Evolutionary conservation across 768 basidiomycete species (phyloP).

Genomic region (Termitomyces sp.): DNA sequence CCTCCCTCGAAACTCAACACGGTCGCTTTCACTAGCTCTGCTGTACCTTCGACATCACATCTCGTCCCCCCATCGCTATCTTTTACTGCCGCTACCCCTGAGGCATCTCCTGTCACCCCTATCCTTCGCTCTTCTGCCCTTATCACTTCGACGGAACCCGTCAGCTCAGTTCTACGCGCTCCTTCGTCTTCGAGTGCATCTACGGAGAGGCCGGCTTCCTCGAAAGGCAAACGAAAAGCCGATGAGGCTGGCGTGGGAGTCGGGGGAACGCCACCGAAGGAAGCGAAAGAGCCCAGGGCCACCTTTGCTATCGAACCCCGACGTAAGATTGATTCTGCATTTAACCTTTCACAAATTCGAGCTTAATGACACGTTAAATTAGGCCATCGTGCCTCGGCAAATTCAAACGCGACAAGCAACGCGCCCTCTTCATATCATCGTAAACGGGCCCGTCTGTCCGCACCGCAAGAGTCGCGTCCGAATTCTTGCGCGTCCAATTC

Average conservation of each 20-base stretch:
- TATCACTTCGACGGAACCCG: conserved; percentile 22
- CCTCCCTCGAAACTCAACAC: conserved; percentile 23
- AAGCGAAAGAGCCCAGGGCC: conserved; percentile 41
- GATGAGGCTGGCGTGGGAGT: conserved; percentile 58
- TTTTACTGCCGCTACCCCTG: conserved; percentile 35
- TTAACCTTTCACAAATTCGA: conserved; percentile 8
- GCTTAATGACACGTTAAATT: conserved; percentile 12
- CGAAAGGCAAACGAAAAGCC: conserved; percentile 67
- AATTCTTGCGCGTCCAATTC: conserved; percentile 28
- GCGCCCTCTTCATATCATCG: conserved; percentile 71
- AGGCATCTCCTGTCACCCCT: conserved; percentile 30
- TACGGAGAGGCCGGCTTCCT: conserved; percentile 27
- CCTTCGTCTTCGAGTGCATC: conserved; percentile 23
- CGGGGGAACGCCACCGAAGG: conserved; percentile 57
- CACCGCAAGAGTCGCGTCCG: conserved; percentile 30
- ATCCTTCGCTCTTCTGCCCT: conserved; percentile 18
- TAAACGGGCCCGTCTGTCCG: conserved; percentile 62
- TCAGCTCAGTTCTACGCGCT: conserved; percentile 21
- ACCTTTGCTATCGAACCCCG: conserved; percentile 63
- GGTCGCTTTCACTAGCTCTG: conserved; percentile 14
- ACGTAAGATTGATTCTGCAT: conserved; percentile 43
- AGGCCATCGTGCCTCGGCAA: conserved; percentile 51
- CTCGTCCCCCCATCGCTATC: conserved; percentile 33
- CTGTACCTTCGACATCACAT: conserved; percentile 24
- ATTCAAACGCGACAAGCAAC: conserved; percentile 28